Percentiles rank a stretch among this genome's conserved stretches.
phyloP scores from a whole-genome alignment of 164 flowering plant species.

The Nelumbo lutea region DNA sequence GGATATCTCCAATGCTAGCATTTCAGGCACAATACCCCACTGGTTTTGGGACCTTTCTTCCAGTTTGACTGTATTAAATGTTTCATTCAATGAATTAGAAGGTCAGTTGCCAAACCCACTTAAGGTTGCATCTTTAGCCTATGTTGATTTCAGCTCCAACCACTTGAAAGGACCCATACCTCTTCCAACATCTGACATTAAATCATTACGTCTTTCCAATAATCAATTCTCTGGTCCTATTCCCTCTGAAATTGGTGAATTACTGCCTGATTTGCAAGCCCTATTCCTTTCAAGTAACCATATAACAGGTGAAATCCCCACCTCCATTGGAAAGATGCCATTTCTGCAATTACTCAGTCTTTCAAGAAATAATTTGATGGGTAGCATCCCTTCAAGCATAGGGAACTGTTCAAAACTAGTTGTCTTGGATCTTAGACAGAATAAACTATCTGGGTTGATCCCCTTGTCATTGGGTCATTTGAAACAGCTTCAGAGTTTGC shows the following conservation, averaged over 20 bases:
- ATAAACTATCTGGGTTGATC: constrained; percentile 32
- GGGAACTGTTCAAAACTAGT: constrained; percentile 26
- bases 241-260: constrained; percentile 17
- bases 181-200: constrained; percentile 23
- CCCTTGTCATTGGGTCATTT: constrained; percentile 31
- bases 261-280: constrained; percentile 27
- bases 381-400: constrained; percentile 36
- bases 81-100: constrained; percentile 36
- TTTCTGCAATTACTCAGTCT: constrained; percentile 35
- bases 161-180: constrained; percentile 39
- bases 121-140: constrained; percentile 24
- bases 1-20: constrained; percentile 43
- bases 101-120: constrained; percentile 38
- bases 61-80: constrained; percentile 26
- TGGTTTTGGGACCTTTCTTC: constrained; percentile 51
- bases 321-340: constrained; percentile 25
- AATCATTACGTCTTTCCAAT: constrained; percentile 34
- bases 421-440: constrained; percentile 32
- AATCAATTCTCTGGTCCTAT: constrained; percentile 38
- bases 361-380: constrained; percentile 31
- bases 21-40: constrained; percentile 34
- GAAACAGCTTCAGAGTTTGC: constrained; percentile 31
- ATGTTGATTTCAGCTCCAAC: constrained; percentile 43
- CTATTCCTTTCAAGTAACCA: constrained; percentile 36
- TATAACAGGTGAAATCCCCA: constrained; percentile 39